Evolutionary conservation across 441 rosid species (phyloP), one percentile per base, ranked within the genome.

Genomic region (Populus trichocarpa): DNA sequence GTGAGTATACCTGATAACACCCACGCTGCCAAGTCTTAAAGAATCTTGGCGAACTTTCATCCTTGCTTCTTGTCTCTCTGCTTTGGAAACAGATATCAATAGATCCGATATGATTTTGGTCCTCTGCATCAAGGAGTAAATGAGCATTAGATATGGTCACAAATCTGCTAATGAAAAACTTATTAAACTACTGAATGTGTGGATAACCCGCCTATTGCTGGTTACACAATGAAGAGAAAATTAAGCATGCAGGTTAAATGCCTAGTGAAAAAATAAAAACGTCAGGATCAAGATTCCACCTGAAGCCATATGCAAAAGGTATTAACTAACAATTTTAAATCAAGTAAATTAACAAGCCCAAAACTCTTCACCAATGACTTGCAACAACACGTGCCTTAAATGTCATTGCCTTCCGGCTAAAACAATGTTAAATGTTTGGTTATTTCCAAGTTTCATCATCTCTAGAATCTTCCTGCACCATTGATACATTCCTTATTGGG

Each of bases 61-160:
- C 84, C 99, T 89, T 76, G 99, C 98, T 90, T 94, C 99, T 80
- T 91, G 97, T 85, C 99, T 89, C 89, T 97, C 97, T 68, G 97
- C 91, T 87, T 94, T 97, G 71, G 99, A 97, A 81, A 94, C 94
- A 14, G 99, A 91, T 88, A 94, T 93, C 84, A 97, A 88, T 71
- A 97, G 89, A 86, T 97, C 99, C 69, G 97, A 95, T 81, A 97
- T 90, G 79, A 93, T 86, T 85, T 93, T 94, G 77, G 89, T 87
- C 87, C 95, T 91, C 99, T 96, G 92, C 89, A 87, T 63, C 81
- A 82, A 74, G 72, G 46, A 38, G 46, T 38, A 26, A 79, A 71
- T 40, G 30, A 33, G 76, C n/a, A 75, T 65, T 64, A 38, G 70
- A 75, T 70, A 70, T 35, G 68, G 22, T 26, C 13, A 61, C 46